A percentile compares a stretch with the other conserved stretches of the same genome.
phyloP scores from a whole-genome alignment of 2,329 filamentous ascomycete genomes.

The Exophiala sideris region DNA sequence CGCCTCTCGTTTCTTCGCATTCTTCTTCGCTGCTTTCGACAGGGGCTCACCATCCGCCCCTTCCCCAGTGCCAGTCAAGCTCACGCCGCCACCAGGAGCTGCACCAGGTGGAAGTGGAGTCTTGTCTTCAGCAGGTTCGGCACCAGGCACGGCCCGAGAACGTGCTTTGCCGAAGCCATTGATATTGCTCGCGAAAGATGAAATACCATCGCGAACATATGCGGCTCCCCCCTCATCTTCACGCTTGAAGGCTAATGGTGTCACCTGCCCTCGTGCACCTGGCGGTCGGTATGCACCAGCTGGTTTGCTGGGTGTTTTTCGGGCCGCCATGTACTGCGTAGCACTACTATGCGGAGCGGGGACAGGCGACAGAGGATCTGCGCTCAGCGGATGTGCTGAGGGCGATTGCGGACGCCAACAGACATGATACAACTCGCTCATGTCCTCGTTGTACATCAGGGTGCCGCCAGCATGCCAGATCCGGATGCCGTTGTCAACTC shows the following conservation, averaged over 20 bases:
- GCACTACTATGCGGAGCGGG: conserved; percentile 82
- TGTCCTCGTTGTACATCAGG: conserved; percentile 93
- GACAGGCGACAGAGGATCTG: conserved; percentile 66
- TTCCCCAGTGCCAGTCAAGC: conserved; percentile 61
- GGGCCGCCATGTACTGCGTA: conserved; percentile 72
- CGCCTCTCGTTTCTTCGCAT: conserved; percentile 95
- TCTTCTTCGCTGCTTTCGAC: conserved; percentile 84
- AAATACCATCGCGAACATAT: conserved; percentile 74
- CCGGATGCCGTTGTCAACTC: conserved; percentile 94
- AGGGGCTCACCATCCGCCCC: conserved; percentile 64
- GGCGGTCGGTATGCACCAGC: conserved; percentile 96
- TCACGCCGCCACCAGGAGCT: conserved; percentile 63
- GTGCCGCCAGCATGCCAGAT: conserved; percentile 88
- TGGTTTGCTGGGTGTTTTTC: conserved; percentile 93
- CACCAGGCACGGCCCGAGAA: conserved; percentile 80
- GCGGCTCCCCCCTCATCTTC: conserved; percentile 95
- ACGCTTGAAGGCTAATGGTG: conserved; percentile 91
- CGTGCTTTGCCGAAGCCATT: conserved; percentile 77
- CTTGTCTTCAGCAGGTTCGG: conserved; percentile 64
- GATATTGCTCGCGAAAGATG: conserved; percentile 57
- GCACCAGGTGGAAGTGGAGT: conserved; percentile 63
- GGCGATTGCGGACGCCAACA: conserved; percentile 75
- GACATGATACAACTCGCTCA: conserved; percentile 90
- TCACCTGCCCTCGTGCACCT: conserved; percentile 82
- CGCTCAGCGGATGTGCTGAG: conserved; percentile 58